A percentile compares a stretch with the other conserved stretches of the same genome.
Evolutionary conservation across 768 basidiomycete species (phyloP).

Genomic region (Lepiota venenata): DNA sequence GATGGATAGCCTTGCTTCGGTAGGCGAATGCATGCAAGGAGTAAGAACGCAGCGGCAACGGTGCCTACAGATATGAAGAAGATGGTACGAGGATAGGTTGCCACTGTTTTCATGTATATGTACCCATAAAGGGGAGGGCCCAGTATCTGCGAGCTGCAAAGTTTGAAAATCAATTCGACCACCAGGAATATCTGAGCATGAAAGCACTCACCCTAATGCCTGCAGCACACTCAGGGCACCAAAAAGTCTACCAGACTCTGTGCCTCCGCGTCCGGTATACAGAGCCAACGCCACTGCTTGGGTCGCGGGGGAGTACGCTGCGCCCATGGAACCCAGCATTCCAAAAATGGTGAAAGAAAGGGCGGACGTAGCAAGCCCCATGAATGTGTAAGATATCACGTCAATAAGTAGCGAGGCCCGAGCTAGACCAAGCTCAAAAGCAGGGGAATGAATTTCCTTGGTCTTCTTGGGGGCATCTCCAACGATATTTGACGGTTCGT

Average conservation of each 20-base stretch:
- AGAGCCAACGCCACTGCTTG: constrained; percentile 73
- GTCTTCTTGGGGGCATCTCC: constrained; percentile 12
- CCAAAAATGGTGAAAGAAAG: constrained; percentile 48
- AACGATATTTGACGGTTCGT: constrained; percentile 15
- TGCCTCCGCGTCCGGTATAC: constrained; percentile 50
- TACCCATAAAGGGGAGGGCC: constrained; percentile 72
- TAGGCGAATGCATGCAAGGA: no score
- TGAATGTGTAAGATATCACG: constrained; percentile 42
- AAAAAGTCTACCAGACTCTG: constrained; percentile 72
- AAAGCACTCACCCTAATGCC: constrained; percentile 49
- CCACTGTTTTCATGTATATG: constrained; percentile 71
- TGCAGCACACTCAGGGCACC: constrained; percentile 77
- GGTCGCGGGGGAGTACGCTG: constrained; percentile 61
- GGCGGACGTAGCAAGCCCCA: constrained; percentile 46
- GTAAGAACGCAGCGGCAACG: no score
- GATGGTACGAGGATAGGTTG: constrained; percentile 62
- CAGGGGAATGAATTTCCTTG: constrained; percentile 36
- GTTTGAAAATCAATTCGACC: neutral
- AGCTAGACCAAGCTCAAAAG: constrained; percentile 70
- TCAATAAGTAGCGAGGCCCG: constrained; percentile 61
- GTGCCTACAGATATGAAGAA: constrained; percentile 49
- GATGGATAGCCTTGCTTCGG: neutral
- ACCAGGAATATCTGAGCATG: neutral
- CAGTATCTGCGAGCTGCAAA: constrained; percentile 56
- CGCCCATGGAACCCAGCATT: constrained; percentile 52